Evolutionary conservation across 2,329 filamentous ascomycete genomes (phyloP), one percentile per base, ranked within the genome.

Genomic region (Rutstroemia sydowiana): DNA sequence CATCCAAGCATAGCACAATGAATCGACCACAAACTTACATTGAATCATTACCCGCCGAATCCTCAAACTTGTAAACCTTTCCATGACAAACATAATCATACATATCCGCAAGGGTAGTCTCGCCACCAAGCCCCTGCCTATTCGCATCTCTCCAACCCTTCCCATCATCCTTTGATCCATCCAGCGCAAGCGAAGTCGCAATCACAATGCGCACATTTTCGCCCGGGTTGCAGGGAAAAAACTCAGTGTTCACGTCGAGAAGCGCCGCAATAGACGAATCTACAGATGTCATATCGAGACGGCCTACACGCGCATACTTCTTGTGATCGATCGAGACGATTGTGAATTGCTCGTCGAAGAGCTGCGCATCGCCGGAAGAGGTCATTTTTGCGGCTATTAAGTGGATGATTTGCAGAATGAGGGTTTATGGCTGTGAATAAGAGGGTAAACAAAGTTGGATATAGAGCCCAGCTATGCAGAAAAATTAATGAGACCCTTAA

Each of bases 251-350:
- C 71, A 97, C 83, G 72, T 98, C 93, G 55, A 98, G 86, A 5
- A 82, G 84, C 74, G 97, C 84, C 58, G 81, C 77, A 28, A 87
- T 88, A 58, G 81, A 76, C 62, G 79, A 80, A 71, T 95, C 89
- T 60, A 79, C 76, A 21, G 86, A 92, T 47, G 79, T 87, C 66
- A 82, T 90, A 51, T 75, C 81, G 66, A 97, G 81, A 61, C 93
- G 92, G 51, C 88, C 87, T 23, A 96, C 92, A 59, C 92, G 88
- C 73, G 97, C 93, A 72, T 98, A 98, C 73, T 96, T 95, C 65
- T 84, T 80, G 65, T 84, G 79, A 73, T 95, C 87, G 68, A 89
- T 75, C 51, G 79, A 73, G 61, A 82, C 92, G 64, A 97, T 78
- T 56, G 79, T 87, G 78, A 97, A 96, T 64, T 81, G 85, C 67